Conservation (phyloP, 371 early-diverging fungal genomes). For the Encephalitozoon cuniculi region DNA sequence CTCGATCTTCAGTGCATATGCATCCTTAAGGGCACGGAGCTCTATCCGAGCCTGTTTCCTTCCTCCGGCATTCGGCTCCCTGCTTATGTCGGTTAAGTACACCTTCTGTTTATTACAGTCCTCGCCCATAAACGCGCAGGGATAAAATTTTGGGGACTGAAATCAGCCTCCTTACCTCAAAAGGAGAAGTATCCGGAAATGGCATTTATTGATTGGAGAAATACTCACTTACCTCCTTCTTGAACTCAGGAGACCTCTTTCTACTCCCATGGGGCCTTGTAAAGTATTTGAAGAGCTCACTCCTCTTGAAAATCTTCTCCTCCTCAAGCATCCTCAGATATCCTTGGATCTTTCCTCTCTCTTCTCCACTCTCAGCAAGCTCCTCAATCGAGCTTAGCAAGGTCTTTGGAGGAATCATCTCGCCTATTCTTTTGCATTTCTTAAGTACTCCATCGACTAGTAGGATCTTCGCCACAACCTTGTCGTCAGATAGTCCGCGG, state of each 20-base stretch:
- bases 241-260: slow-evolving; percentile 37
- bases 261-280: slow-evolving; percentile 20
- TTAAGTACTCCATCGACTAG: neutral
- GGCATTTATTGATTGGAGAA: neutral
- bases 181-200: neutral
- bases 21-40: slow-evolving; percentile 54
- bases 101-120: slow-evolving; percentile 37
- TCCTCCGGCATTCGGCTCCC: slow-evolving; percentile 18
- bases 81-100: slow-evolving; percentile 41
- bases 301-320: slow-evolving; percentile 4
- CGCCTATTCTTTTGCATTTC: neutral
- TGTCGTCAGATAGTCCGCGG: neutral
- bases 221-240: slow-evolving; percentile 40
- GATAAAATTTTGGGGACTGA: neutral
- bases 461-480: neutral
- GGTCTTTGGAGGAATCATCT: neutral
- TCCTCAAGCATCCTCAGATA: slow-evolving; percentile 23
- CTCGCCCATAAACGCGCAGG: slow-evolving; percentile 7
- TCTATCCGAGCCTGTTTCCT: slow-evolving; percentile 54
- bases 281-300: slow-evolving; percentile 38
- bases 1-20: slow-evolving; percentile 55
- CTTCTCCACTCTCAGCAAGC: slow-evolving; percentile 24
- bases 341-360: slow-evolving; percentile 5
- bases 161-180: neutral
- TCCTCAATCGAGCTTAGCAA: slow-evolving; percentile 19